Evolutionary conservation across 805 yeast genomes (phyloP), one percentile per base, ranked within the genome.

Genomic region (Yamadazyma sp.): DNA sequence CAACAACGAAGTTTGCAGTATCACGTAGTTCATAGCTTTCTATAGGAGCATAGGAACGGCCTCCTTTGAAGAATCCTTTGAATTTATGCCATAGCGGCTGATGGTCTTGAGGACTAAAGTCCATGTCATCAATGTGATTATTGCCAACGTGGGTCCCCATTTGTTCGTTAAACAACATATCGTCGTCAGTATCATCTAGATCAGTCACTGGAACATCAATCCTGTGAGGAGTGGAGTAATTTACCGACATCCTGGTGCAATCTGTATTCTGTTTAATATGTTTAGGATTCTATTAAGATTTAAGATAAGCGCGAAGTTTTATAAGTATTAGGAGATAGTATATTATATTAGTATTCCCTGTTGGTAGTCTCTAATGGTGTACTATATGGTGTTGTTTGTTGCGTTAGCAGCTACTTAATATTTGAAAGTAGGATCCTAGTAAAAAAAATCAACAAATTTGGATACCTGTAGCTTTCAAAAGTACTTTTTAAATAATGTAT

Each of bases 161-260:
- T 17, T 43, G 50, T 16, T 58, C 53, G 5, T 40, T 39, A 38
- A 53, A 52, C 3, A 60, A 28, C 13, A 55, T 38, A 36, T 62
- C 67, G 35, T 65, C 73, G 11, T 56, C 70, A 4, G 48, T 47
- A 16, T 62, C 70, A 45, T 78, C 82, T 36, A 78, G 55, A 47
- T 78, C 69, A 0, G 79, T 73, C 4, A 78, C 62, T 0, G 83
- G 84, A 3, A 74, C 50, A 42, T 78, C 85, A 5, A 68, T 73
- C 1, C 51, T 56, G 43, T 71, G 74, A 6, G 30, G 30, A 8
- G 19, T 1, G 52, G 52, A 13, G 39, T 43, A 43, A 25, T 43
- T 39, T 3, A 43, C 26, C 20, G 43, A 38, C 47, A 43, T 43
- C 18, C 7, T 9, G 27, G 25, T 11, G n/a, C n/a, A n/a, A n/a